A percentile compares a stretch with the other conserved stretches of the same genome.
These are phyloP conservation scores for Aspergillus aculeatinus DNA, from an alignment of 2,329 filamentous ascomycete species.

Conservation along the genomic window DNA sequence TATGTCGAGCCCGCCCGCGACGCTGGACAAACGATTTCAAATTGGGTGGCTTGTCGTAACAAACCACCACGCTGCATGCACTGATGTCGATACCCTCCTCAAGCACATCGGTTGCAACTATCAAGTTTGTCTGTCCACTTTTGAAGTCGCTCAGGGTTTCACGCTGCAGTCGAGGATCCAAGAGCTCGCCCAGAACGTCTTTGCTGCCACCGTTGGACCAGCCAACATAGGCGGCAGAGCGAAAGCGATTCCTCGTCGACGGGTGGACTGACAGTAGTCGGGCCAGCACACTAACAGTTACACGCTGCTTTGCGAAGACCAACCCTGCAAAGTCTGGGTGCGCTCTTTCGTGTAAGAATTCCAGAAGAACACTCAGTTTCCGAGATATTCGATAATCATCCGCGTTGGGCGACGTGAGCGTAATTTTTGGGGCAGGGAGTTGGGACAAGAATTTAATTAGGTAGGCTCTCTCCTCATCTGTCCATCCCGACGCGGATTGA, in stretches of 20 bases:
- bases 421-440: slow-evolving; percentile 22
- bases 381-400: slow-evolving; percentile 46
- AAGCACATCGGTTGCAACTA: slow-evolving; percentile 58
- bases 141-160: slow-evolving; percentile 56
- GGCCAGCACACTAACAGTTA: slow-evolving; percentile 60
- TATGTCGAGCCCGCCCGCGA: slow-evolving; percentile 61
- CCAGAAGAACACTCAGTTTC: slow-evolving; percentile 60
- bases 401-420: slow-evolving; percentile 1
- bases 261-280: slow-evolving; percentile 59
- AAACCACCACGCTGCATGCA: slow-evolving; percentile 65
- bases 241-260: slow-evolving; percentile 46
- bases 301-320: slow-evolving; percentile 66
- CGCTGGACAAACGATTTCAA: slow-evolving; percentile 66
- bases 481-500: slow-evolving; percentile 45
- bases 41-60: slow-evolving; percentile 61
- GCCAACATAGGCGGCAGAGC: slow-evolving; percentile 46
- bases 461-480: slow-evolving; percentile 55
- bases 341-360: slow-evolving; percentile 49
- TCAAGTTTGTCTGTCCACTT: slow-evolving; percentile 54
- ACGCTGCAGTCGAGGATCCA: slow-evolving; percentile 49
- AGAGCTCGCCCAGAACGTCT: slow-evolving; percentile 50
- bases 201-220: slow-evolving; percentile 46
- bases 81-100: slow-evolving; percentile 63
- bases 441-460: slow-evolving; percentile 45
- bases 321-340: slow-evolving; percentile 56